phyloP scores from a whole-genome alignment of 2,329 filamentous ascomycete species.

The Bipolaris oryzae region DNA sequence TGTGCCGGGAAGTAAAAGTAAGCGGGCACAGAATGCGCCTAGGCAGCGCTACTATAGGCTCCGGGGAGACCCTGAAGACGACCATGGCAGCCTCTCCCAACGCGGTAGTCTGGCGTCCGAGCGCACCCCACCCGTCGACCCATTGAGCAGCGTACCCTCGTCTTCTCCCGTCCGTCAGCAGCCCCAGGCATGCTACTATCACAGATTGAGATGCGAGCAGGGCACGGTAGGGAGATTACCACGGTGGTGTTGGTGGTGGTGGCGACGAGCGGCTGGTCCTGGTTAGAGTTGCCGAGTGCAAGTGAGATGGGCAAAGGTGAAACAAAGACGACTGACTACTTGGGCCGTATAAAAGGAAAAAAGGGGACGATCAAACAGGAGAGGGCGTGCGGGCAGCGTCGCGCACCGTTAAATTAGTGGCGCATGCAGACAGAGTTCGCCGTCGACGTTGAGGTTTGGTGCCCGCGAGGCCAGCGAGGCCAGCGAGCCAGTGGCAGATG shows the following conservation, averaged over 20 bases:
- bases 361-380: constrained; percentile 26
- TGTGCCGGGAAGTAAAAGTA: constrained; percentile 2
- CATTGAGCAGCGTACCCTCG: not conserved
- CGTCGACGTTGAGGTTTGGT: constrained; percentile 13
- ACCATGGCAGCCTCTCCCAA: not conserved
- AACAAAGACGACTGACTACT: constrained; percentile 6
- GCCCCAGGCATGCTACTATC: not conserved
- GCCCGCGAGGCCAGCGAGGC: constrained; percentile 2
- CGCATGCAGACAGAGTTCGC: constrained; percentile 5
- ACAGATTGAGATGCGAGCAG: not conserved
- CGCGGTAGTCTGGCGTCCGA: constrained; percentile 9
- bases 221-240: not conserved
- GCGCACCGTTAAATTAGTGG: constrained; percentile 4
- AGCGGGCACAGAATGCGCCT: constrained; percentile 11
- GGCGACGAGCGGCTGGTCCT: not conserved
- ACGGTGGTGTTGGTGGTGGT: no score
- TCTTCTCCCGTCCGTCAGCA: constrained; percentile 1
- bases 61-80: constrained; percentile 17
- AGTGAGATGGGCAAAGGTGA: constrained; percentile 8
- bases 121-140: constrained; percentile 12
- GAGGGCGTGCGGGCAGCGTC: not conserved
- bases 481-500: constrained; percentile 4
- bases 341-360: constrained; percentile 13
- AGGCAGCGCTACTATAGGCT: constrained; percentile 13
- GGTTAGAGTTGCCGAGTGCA: not conserved